A percentile compares a stretch with the other conserved stretches of the same genome.
These are phyloP conservation scores for Dendrocalamus latiflorus DNA, from an alignment of 202 grass and related monocot species.

Conservation along the genomic window DNA sequence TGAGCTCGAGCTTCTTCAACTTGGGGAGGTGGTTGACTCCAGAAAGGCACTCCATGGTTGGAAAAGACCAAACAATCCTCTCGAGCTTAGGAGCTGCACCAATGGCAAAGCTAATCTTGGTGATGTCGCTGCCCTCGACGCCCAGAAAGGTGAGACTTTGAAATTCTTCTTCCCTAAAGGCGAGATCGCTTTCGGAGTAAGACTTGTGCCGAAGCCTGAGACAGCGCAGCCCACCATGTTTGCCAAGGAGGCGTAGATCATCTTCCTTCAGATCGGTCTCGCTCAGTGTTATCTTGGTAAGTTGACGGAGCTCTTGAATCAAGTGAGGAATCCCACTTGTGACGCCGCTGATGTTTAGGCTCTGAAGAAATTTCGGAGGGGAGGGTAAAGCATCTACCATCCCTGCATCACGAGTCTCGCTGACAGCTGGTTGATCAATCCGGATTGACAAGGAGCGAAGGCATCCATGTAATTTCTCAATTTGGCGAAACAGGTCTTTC, in stretches of 20 bases:
- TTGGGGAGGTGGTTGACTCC: not conserved
- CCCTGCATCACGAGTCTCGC: not conserved
- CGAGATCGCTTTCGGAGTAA: no score
- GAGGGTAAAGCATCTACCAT: not conserved
- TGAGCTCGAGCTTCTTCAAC: not conserved
- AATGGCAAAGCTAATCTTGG: not conserved
- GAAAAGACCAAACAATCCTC: not conserved
- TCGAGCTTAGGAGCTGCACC: not conserved
- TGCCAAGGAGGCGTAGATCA: not conserved
- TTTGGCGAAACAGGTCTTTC: no score
- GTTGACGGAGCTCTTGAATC: not conserved
- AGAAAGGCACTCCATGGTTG: not conserved
- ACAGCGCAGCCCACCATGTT: not conserved
- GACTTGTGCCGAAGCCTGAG: no score
- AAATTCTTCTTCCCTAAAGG: no score
- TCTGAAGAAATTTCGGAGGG: not conserved
- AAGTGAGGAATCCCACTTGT: not conserved
- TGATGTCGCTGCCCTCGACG: not conserved
- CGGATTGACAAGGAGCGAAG: no score
- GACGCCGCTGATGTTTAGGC: not conserved
- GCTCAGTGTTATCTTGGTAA: slow-evolving; percentile 1
- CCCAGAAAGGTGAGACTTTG: not conserved
- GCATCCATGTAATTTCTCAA: no score
- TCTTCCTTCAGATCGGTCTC: not conserved
- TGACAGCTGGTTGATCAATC: no score